Evolutionary conservation across 345 rosid genomes (phyloP).

Genomic region (Euphorbia lathyris): DNA sequence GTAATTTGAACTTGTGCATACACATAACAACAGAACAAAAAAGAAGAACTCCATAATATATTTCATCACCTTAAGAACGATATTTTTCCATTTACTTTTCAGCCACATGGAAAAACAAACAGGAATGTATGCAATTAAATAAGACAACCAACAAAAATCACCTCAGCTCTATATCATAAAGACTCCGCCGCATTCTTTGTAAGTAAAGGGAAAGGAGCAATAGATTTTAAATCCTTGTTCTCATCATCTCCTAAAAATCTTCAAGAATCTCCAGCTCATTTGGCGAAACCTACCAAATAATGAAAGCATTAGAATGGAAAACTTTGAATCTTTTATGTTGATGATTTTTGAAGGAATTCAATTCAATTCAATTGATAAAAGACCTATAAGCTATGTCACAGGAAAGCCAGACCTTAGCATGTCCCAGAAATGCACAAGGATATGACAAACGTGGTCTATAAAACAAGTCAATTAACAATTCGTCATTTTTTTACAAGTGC

Average conservation of each 20-base stretch:
- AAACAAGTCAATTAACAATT: no score
- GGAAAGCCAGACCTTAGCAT: no score
- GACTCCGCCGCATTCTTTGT: slow-evolving; percentile 81
- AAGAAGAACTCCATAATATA: background rate
- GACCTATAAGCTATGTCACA: no score
- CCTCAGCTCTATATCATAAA: slow-evolving; percentile 91
- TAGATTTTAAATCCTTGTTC: slow-evolving; percentile 38
- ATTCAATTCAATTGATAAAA: no score
- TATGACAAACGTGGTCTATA: no score
- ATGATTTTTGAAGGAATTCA: no score
- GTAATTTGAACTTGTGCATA: no score
- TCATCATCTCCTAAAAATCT: slow-evolving; percentile 66
- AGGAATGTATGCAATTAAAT: background rate
- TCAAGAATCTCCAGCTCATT: slow-evolving; percentile 78
- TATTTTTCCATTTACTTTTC: no score
- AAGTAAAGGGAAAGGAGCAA: slow-evolving; percentile 61
- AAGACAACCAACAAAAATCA: slow-evolving; percentile 18
- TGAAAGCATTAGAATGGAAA: slow-evolving; percentile 17
- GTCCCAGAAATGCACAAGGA: no score
- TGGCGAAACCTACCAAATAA: slow-evolving; percentile 58
- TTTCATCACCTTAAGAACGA: background rate
- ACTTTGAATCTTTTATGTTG: no score
- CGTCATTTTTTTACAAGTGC: no score
- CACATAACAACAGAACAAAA: no score
- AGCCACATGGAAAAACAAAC: background rate